Evolutionary conservation across 257 asterid species (phyloP).

Genomic region (Mentha longifolia): DNA sequence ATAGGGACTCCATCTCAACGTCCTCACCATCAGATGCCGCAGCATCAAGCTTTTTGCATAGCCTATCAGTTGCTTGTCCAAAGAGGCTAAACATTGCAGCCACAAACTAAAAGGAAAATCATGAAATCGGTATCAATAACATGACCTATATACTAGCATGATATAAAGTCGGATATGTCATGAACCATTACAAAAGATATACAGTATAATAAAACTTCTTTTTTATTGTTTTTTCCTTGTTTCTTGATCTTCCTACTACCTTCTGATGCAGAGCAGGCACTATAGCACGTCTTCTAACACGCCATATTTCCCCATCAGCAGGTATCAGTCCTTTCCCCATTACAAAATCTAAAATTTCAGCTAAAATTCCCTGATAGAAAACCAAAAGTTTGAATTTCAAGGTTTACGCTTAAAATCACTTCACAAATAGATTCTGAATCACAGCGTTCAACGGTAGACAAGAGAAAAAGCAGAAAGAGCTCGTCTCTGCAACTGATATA

Average conservation of each 20-base stretch:
- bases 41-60: constrained; percentile 78
- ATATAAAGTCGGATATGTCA: constrained; percentile 6
- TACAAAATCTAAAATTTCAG: constrained; percentile 93
- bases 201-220: neutral
- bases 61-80: constrained; percentile 90
- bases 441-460: constrained; percentile 18
- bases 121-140: constrained; percentile 26
- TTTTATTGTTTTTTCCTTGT: neutral
- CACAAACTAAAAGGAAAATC: constrained; percentile 66
- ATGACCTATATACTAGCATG: constrained; percentile 9
- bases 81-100: constrained; percentile 86
- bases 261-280: constrained; percentile 95
- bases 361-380: constrained; percentile 77
- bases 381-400: constrained; percentile 17
- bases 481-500: constrained; percentile 33
- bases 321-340: constrained; percentile 99
- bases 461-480: constrained; percentile 8
- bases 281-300: constrained; percentile 86
- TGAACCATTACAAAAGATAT: neutral
- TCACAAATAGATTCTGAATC: neutral
- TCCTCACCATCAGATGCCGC: constrained; percentile 96
- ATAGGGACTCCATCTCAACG: constrained; percentile 98
- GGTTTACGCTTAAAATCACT: constrained; percentile 24
- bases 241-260: constrained; percentile 51
- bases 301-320: constrained; percentile 98